Evolutionary conservation across 495 filamentous ascomycete genomes (phyloP), one percentile per base, ranked within the genome.

Genomic region (Chaetomidium leptoderma): DNA sequence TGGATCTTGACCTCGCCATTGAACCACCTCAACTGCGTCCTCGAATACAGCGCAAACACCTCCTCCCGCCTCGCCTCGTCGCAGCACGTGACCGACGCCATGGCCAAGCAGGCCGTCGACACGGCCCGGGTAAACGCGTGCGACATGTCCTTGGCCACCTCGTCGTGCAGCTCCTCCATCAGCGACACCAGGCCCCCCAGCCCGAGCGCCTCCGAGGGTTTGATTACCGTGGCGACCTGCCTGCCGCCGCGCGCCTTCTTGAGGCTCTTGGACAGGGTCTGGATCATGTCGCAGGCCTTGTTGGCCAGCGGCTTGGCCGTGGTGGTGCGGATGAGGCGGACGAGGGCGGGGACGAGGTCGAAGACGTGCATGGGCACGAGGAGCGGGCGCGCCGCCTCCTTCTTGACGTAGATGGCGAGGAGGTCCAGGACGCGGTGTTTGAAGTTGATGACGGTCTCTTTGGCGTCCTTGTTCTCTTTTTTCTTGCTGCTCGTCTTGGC

Each of bases 381-480:
- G 53, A 85, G 78, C 23, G 19, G 32, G 48, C 35, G 13, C 6
- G 78, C 72, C 46, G 88, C 83, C 69, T 90, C 82, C 60, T 89
- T 85, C 70, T 90, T 95, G 59, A 92, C 78, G 70, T 87, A 97
- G 59, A 95, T 88, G 59, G 88, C 81, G 23, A 97, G 78, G 0
- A 97, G 76, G 64, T 97, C 93, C 14, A 98, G 75, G 9, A 97
- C 85, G 35, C 91, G 86, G 74, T 87, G 88, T 78, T 98, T 98
- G 82, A 97, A 96, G 72, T 92, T 90, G 62, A 93, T 74, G 64
- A 97, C 88, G n/a, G 80, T 89, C 53, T 92, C 88, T 64, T 89
- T 90, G 44, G 93, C 90, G 57, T 89, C 87, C 67, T 88, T 90
- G 57, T 86, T 86, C 66, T 93, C 87, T 66, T 89, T 83, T 70